Evolutionary conservation across 2,329 filamentous ascomycete genomes (phyloP), one percentile per base, ranked within the genome.

Genomic region (Xylariaceae sp.): DNA sequence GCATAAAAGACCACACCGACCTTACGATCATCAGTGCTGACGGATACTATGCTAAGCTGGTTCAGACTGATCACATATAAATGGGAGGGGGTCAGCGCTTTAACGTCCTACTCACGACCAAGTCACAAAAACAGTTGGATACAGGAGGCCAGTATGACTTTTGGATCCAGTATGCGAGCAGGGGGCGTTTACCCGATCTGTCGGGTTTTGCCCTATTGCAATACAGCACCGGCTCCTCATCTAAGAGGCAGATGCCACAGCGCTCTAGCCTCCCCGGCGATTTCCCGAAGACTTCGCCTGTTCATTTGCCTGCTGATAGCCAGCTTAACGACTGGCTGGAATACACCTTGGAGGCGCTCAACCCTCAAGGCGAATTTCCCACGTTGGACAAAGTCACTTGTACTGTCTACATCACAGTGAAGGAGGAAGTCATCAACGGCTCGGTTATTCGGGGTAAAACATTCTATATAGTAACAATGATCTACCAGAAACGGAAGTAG

Each of bases 21-120:
- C 58, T 85, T 32, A 73, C 71, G 0, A 68, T 87, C 43, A 80
- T 86, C 45, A 75, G 77, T 45, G 81, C 77, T 0, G 83, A 86
- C 49, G 74, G 73, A 12, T 64, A 67, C 14, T 80, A 79, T 58
- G 79, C 76, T 3, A 67, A 72, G 55, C 72, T 74, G 0, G 64
- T 69, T 17, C 53, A 55, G 0, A 72, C 72, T 2, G 64, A 69
- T 19, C 71, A 74, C 50, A 66, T 85, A 42, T 79, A 83, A 54
- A 55, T 84, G 5, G 72, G 69, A 6, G 64, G 69, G 4, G 82
- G 82, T 0, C 80, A 85, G 55, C 74, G 81, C n/a, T 84, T 77
- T 58, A 77, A 78, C 49, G 66, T 73, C 0, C 64, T 84, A 2
- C 64, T 85, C 25, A 68, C 64, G 11, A 70, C 79, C 1, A 83